phyloP scores from a whole-genome alignment of 495 filamentous ascomycete species.

The Trichoderma parareesei region DNA sequence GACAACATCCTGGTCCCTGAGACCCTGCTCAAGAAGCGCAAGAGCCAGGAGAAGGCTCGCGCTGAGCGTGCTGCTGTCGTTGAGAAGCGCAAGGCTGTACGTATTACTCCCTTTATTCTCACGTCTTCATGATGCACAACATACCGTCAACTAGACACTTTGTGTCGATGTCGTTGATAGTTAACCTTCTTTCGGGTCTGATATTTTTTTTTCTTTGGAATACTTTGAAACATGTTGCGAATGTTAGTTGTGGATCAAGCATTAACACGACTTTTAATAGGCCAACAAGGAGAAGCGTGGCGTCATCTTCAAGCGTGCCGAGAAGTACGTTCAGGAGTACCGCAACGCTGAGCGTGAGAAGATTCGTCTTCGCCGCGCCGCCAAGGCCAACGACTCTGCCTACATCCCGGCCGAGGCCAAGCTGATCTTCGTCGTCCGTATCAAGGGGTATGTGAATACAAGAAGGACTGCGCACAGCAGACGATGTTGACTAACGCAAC shows the following conservation, averaged over 20 bases:
- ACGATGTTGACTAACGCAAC: constrained; percentile 12
- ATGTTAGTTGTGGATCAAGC: constrained; percentile 10
- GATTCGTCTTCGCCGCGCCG: constrained; percentile 79
- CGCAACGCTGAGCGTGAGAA: constrained; percentile 96
- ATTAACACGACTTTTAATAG: constrained; percentile 47
- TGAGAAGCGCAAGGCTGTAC: constrained; percentile 82
- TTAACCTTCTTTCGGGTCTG: constrained; percentile 99
- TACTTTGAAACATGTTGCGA: constrained; percentile 24
- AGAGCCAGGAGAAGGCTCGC: constrained; percentile 96
- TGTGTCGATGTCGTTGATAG: constrained; percentile 86
- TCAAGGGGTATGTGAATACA: constrained; percentile 68
- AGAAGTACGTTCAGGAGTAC: constrained; percentile 99
- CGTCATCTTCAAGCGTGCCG: constrained; percentile 98
- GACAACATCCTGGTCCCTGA: constrained; percentile 94
- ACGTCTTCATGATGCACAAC: constrained; percentile 51
- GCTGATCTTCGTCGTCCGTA: constrained; percentile 96
- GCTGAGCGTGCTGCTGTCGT: constrained; percentile 73
- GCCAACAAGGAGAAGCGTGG: constrained; percentile 94
- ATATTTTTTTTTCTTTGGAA: constrained; percentile 25
- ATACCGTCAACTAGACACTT: constrained; percentile 79
- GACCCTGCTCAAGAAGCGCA: constrained; percentile 99
- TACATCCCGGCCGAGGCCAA: constrained; percentile 91
- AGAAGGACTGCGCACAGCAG: not conserved
- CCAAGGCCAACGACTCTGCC: constrained; percentile 88
- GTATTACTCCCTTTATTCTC: constrained; percentile 30